These are phyloP conservation scores for Chlamydomonas sp. DNA, from an alignment of 139 green algal genomes.

Conservation along the genomic window DNA sequence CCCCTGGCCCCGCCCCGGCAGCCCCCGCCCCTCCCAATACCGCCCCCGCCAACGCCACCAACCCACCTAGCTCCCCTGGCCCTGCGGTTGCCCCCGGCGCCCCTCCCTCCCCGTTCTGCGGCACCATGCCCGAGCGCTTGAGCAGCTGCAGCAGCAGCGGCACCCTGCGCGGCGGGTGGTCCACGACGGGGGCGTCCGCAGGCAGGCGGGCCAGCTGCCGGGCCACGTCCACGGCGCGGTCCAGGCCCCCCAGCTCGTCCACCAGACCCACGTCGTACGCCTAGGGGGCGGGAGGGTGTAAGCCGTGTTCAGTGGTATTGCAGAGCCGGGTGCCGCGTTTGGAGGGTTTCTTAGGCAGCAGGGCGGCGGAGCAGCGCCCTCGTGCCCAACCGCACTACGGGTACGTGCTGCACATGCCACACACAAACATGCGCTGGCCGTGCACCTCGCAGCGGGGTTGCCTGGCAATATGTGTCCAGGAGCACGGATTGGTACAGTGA, in stretches of 20 bases:
- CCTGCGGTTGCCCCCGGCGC: background rate
- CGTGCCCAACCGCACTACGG: no score
- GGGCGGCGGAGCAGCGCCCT: no score
- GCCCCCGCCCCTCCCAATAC: background rate
- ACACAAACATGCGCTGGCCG: no score
- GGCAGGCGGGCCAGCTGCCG: constrained; percentile 67
- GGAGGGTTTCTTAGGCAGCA: no score
- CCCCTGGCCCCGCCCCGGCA: background rate
- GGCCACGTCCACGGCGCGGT: constrained; percentile 76
- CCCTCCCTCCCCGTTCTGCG: background rate
- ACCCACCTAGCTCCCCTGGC: background rate
- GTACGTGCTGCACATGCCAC: no score
- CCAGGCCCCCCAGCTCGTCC: constrained; percentile 86
- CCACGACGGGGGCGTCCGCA: constrained; percentile 19
- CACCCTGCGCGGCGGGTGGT: constrained; percentile 26
- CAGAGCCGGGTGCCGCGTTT: no score
- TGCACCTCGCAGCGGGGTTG: no score
- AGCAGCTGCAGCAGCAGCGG: constrained; percentile 45
- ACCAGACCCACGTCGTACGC: constrained; percentile 78
- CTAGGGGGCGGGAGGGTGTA: background rate
- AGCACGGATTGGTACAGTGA: no score
- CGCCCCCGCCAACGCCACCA: background rate
- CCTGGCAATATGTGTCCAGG: no score
- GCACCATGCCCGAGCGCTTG: background rate
- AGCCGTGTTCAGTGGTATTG: no score